A percentile compares a stretch with the other conserved stretches of the same genome.
These are phyloP conservation scores for Tylopilus felleus DNA, from an alignment of 768 basidiomycete species.

Conservation along the genomic window DNA sequence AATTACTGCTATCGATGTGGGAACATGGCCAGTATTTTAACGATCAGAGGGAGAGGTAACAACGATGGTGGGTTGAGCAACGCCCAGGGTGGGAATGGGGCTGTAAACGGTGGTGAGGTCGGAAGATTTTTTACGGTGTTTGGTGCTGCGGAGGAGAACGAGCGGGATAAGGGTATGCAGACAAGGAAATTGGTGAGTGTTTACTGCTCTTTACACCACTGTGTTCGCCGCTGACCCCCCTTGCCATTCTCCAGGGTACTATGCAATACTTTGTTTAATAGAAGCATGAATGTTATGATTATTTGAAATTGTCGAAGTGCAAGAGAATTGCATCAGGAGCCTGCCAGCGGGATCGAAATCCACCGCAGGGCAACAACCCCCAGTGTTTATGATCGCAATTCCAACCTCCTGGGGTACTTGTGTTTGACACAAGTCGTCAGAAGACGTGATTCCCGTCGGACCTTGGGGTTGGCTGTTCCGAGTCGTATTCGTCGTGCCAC, in stretches of 20 bases:
- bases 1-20: slow-evolving; percentile 87
- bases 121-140: slow-evolving; percentile 75
- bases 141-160: slow-evolving; percentile 86
- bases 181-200: slow-evolving; percentile 64
- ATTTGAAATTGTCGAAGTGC: not conserved
- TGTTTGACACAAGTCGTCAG: too few relatives aligned
- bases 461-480: too few relatives aligned
- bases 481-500: too few relatives aligned
- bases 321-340: not conserved
- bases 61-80: slow-evolving; percentile 12
- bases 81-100: not conserved
- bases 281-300: slow-evolving; percentile 4
- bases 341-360: too few relatives aligned
- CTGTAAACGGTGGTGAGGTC: slow-evolving; percentile 14
- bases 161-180: slow-evolving; percentile 76
- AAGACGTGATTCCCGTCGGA: too few relatives aligned
- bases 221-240: not conserved
- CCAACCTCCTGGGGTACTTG: too few relatives aligned
- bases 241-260: slow-evolving; percentile 26
- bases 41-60: slow-evolving; percentile 62
- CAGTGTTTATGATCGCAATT: too few relatives aligned
- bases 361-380: too few relatives aligned
- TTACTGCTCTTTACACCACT: not conserved
- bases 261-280: slow-evolving; percentile 41
- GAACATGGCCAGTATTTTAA: slow-evolving; percentile 89